Evolutionary conservation across 2,329 filamentous ascomycete genomes (phyloP).

Genomic region (Herpotrichia juniperi): DNA sequence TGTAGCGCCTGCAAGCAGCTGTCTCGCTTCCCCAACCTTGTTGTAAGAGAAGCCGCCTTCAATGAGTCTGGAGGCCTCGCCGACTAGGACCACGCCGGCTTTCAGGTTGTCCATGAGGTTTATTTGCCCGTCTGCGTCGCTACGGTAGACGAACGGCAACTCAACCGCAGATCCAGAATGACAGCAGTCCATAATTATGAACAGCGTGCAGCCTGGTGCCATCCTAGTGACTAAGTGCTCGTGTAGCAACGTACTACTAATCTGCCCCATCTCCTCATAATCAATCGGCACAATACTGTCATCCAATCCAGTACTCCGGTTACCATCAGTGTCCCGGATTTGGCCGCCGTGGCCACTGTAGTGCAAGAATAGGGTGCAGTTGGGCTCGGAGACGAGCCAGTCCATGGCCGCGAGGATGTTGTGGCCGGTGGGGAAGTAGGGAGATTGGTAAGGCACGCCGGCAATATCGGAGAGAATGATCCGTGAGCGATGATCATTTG

Average conservation of each 20-base stretch:
- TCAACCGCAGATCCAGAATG: constrained; percentile 66
- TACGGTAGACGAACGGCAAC: constrained; percentile 63
- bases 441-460: constrained; percentile 32
- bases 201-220: constrained; percentile 58
- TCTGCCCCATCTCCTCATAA: constrained; percentile 59
- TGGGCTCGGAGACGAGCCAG: constrained; percentile 62
- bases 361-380: constrained; percentile 61
- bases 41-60: constrained; percentile 58
- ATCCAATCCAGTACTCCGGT: constrained; percentile 43
- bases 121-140: constrained; percentile 62
- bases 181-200: constrained; percentile 67
- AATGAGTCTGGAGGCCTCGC: constrained; percentile 58
- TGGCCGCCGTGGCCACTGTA: constrained; percentile 67
- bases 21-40: constrained; percentile 57
- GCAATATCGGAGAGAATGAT: constrained; percentile 53
- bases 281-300: constrained; percentile 63
- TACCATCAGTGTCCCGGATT: constrained; percentile 54
- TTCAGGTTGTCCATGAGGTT: constrained; percentile 62
- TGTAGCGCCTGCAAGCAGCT: constrained; percentile 60
- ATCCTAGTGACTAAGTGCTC: constrained; percentile 58
- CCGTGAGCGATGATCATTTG: constrained; percentile 47
- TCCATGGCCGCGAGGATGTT: constrained; percentile 61
- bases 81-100: constrained; percentile 56
- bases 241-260: constrained; percentile 60
- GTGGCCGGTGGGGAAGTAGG: constrained; percentile 48